phyloP scores from a whole-genome alignment of 2,329 filamentous ascomycete species.

The Exserohilum turcica region DNA sequence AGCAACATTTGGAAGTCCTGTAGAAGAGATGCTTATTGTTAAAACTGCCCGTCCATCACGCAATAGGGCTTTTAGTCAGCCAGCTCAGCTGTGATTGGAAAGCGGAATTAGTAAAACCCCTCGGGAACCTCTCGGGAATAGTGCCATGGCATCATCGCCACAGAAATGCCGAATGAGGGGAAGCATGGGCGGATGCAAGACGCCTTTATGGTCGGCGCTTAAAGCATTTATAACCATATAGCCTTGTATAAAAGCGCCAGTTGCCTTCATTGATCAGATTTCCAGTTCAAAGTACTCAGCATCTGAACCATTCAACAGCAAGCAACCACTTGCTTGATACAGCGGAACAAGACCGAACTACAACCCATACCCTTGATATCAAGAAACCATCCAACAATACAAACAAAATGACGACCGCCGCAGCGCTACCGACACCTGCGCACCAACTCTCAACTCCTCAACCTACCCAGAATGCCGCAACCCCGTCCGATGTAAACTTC shows the following conservation, averaged over 20 bases:
- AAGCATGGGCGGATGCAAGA: constrained; percentile 14
- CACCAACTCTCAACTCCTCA: constrained; percentile 46
- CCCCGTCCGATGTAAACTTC: constrained; percentile 40
- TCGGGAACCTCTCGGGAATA: constrained; percentile 37
- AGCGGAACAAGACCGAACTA: background rate
- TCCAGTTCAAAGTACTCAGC: constrained; percentile 18
- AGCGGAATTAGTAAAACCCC: constrained; percentile 33
- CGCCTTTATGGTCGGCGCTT: constrained; percentile 6
- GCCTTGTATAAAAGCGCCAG: constrained; percentile 28
- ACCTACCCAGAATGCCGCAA: constrained; percentile 29
- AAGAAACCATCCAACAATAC: background rate
- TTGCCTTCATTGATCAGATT: constrained; percentile 7
- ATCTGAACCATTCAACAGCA: constrained; percentile 6
- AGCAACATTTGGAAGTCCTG: background rate
- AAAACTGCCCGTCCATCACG: constrained; percentile 21
- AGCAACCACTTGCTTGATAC: background rate
- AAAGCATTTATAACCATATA: constrained; percentile 39
- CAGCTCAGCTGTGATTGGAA: constrained; percentile 19
- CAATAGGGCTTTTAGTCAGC: constrained; percentile 40
- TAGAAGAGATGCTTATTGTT: background rate
- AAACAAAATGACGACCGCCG: constrained; percentile 51
- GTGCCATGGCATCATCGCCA: constrained; percentile 43
- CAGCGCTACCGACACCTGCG: constrained; percentile 49
- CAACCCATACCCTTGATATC: background rate
- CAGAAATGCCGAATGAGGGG: constrained; percentile 25